A percentile compares a stretch with the other conserved stretches of the same genome.
These are phyloP conservation scores for Paraleonurus japonicus DNA, from an alignment of 257 asterid species.

Conservation along the genomic window DNA sequence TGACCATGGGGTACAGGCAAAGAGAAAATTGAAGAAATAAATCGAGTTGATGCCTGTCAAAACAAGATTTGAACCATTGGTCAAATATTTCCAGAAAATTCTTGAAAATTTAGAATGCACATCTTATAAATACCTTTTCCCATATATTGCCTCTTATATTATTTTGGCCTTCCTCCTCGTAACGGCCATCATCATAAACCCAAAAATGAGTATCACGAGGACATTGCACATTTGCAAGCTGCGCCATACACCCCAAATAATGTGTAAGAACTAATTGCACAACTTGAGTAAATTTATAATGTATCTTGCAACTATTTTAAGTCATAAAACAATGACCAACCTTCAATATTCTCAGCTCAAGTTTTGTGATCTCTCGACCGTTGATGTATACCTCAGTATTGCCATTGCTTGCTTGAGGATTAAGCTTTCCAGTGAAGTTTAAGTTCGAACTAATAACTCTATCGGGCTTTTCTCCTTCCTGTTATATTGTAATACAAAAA, in stretches of 20 bases:
- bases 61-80: slow-evolving; percentile 13
- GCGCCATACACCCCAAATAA: slow-evolving; percentile 24
- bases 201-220: slow-evolving; percentile 97
- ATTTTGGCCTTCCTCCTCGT: slow-evolving; percentile 94
- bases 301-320: neutral
- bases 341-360: slow-evolving; percentile 69
- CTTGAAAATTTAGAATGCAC: neutral
- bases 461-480: slow-evolving; percentile 90
- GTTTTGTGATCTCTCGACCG: slow-evolving; percentile 86
- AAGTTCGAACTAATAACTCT: slow-evolving; percentile 68
- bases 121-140: slow-evolving; percentile 59
- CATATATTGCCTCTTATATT: slow-evolving; percentile 90
- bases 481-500: slow-evolving; percentile 26
- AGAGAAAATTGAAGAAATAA: slow-evolving; percentile 67
- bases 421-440: slow-evolving; percentile 75
- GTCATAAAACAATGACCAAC: slow-evolving; percentile 32
- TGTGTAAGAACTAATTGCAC: slow-evolving; percentile 6
- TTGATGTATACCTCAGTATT: slow-evolving; percentile 76
- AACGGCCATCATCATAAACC: slow-evolving; percentile 94
- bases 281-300: neutral
- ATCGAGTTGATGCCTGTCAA: slow-evolving; percentile 70
- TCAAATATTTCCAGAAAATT: slow-evolving; percentile 17
- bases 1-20: slow-evolving; percentile 83
- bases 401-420: slow-evolving; percentile 79
- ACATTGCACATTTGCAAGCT: slow-evolving; percentile 88